A percentile compares a stretch with the other conserved stretches of the same genome.
phyloP scores from a whole-genome alignment of 441 rosid species.

The Adansonia grandidieri region DNA sequence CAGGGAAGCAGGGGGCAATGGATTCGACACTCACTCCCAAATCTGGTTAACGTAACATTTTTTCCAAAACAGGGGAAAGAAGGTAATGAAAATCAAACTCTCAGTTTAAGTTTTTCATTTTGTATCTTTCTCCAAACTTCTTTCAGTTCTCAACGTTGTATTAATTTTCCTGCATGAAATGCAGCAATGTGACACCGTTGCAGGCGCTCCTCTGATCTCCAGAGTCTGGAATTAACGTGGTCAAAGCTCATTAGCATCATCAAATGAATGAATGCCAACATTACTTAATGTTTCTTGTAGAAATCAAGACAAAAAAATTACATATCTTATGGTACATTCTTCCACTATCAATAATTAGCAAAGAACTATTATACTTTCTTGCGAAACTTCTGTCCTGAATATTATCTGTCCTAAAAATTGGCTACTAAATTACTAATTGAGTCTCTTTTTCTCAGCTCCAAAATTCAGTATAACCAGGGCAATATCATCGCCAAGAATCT shows the following conservation, averaged over 20 bases:
- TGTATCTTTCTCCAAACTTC: too few relatives aligned
- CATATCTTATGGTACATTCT: too few relatives aligned
- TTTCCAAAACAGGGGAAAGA: too few relatives aligned
- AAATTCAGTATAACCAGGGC: conserved; percentile 47
- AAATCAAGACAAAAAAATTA: too few relatives aligned
- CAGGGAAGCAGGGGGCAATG: conserved; percentile 32
- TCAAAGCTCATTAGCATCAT: too few relatives aligned
- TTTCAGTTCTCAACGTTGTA: too few relatives aligned
- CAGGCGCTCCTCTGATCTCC: neutral
- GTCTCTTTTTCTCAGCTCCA: conserved; percentile 37
- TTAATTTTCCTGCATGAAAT: neutral
- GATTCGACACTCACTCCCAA: neutral
- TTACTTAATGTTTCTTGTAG: too few relatives aligned
- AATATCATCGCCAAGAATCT: conserved; percentile 43
- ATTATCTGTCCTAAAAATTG: neutral
- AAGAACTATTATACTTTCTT: too few relatives aligned
- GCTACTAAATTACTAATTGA: neutral
- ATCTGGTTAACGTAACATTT: too few relatives aligned
- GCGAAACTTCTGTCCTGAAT: neutral
- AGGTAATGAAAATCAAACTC: neutral
- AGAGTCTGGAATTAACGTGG: too few relatives aligned
- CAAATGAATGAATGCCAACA: too few relatives aligned
- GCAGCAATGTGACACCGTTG: neutral
- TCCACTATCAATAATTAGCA: too few relatives aligned
- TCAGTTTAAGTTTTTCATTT: neutral